Conservation (phyloP, 805 yeast genomes). For the Wickerhamiella kazuoi region DNA sequence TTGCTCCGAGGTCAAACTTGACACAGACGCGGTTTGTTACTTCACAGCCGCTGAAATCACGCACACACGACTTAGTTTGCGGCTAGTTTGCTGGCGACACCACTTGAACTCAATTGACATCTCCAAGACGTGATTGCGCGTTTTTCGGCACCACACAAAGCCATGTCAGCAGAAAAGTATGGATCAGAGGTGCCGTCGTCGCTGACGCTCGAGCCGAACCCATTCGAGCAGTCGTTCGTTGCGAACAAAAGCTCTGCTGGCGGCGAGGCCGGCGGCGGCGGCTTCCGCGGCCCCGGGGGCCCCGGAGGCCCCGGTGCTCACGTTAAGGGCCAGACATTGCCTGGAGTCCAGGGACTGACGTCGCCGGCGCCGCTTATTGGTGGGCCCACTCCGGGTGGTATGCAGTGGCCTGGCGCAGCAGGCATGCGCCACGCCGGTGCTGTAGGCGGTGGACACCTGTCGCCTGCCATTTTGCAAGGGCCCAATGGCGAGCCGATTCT, state of each 20-base stretch:
- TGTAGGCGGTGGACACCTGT: slow-evolving; percentile 21
- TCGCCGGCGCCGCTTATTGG: slow-evolving; percentile 15
- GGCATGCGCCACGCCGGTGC: too few relatives aligned
- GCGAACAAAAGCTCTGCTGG: slow-evolving; percentile 12
- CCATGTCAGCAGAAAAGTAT: slow-evolving; percentile 1
- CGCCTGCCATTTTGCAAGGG: slow-evolving; percentile 23
- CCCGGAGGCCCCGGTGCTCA: not conserved
- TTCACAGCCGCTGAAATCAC: too few relatives aligned
- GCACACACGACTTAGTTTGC: too few relatives aligned
- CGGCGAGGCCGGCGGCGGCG: not conserved
- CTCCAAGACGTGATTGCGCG: too few relatives aligned
- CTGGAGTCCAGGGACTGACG: slow-evolving; percentile 15
- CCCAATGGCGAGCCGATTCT: slow-evolving; percentile 6
- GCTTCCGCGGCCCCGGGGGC: not conserved
- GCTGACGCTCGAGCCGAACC: slow-evolving; percentile 79
- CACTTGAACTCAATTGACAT: too few relatives aligned
- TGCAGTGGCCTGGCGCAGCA: slow-evolving; percentile 12
- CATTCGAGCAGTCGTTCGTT: slow-evolving; percentile 91
- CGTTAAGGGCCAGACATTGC: slow-evolving; percentile 8
- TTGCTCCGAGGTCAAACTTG: too few relatives aligned
- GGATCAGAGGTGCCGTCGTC: slow-evolving; percentile 17
- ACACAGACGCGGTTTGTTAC: too few relatives aligned
- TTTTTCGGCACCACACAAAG: too few relatives aligned
- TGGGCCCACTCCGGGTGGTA: not conserved
- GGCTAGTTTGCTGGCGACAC: too few relatives aligned